A percentile compares a stretch with the other conserved stretches of the same genome.
phyloP scores from a whole-genome alignment of 345 rosid species.

The Hevea brasiliensis region DNA sequence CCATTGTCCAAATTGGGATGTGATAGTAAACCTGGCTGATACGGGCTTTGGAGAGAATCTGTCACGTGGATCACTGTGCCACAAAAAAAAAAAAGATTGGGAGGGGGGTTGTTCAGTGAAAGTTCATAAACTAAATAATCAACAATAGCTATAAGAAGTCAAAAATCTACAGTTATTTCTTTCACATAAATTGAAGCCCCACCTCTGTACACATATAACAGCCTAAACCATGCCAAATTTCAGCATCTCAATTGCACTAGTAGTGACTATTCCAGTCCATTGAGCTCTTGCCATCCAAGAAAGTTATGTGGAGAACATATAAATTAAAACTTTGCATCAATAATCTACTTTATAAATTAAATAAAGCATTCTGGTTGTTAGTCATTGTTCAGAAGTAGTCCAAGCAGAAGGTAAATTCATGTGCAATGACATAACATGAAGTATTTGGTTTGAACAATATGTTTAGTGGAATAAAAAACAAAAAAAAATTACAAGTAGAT shows the following conservation, averaged over 20 bases:
- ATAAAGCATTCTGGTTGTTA: background rate
- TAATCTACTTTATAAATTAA: background rate
- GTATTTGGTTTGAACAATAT: background rate
- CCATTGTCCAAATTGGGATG: conserved; percentile 13
- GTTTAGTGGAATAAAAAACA: background rate
- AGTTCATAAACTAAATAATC: background rate
- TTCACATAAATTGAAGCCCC: conserved; percentile 6
- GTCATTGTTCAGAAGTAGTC: background rate
- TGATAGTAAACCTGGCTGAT: conserved; percentile 65
- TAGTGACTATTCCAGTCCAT: conserved; percentile 97
- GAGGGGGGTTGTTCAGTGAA: background rate
- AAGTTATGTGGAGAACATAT: conserved; percentile 15
- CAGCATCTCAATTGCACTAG: conserved; percentile 92
- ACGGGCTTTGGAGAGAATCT: conserved; percentile 86
- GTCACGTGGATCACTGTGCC: conserved; percentile 81
- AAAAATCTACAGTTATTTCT: background rate
- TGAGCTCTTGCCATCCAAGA: conserved; percentile 68
- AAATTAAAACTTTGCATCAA: conserved; percentile 3
- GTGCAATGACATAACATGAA: background rate
- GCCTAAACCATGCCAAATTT: conserved; percentile 87
- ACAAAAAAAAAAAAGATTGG: background rate
- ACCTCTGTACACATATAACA: conserved; percentile 97
- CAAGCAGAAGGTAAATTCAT: background rate
- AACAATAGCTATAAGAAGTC: background rate
- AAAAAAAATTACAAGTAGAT: background rate